Evolutionary conservation across 2,329 filamentous ascomycete genomes (phyloP).

Genomic region (Fusarium buharicum): DNA sequence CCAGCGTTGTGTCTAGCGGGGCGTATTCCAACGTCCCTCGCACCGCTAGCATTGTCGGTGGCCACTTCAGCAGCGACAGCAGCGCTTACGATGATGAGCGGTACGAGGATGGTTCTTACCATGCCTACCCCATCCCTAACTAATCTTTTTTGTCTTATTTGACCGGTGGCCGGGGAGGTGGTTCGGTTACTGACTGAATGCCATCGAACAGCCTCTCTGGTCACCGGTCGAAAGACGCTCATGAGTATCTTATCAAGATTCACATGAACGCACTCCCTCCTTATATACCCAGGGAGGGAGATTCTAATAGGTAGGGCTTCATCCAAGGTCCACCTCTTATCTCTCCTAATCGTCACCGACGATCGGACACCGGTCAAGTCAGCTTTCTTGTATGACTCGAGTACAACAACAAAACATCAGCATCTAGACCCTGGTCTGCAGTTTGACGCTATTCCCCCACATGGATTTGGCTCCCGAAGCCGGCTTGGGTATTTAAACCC

Average conservation of each 20-base stretch:
- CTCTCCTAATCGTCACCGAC: constrained; percentile 32
- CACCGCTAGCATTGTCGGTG: constrained; percentile 42
- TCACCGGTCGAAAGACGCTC: constrained; percentile 23
- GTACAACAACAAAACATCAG: constrained; percentile 24
- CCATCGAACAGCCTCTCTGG: constrained; percentile 3
- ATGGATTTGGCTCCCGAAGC: constrained; percentile 17
- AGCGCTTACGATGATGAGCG: constrained; percentile 46
- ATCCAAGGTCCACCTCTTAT: constrained; percentile 32
- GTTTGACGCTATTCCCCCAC: constrained; percentile 36
- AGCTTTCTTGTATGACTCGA: constrained; percentile 34
- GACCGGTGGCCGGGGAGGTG: constrained; percentile 15
- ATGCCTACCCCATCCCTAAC: constrained; percentile 49
- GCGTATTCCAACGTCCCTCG: constrained; percentile 48
- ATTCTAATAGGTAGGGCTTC: constrained; percentile 35
- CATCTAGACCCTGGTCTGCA: constrained; percentile 27
- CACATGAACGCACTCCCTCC: constrained; percentile 15
- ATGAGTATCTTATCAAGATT: constrained; percentile 10
- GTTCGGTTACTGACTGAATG: background rate
- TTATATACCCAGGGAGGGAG: constrained; percentile 17
- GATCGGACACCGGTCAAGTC: constrained; percentile 27
- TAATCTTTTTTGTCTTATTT: constrained; percentile 34
- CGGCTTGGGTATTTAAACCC: constrained; percentile 25
- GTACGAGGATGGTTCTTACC: constrained; percentile 52
- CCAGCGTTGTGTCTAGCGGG: constrained; percentile 40
- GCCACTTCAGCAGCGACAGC: constrained; percentile 47